These are phyloP conservation scores for Oryza glumipatula DNA, from an alignment of 176 grass and related monocot genomes.

Conservation along the genomic window DNA sequence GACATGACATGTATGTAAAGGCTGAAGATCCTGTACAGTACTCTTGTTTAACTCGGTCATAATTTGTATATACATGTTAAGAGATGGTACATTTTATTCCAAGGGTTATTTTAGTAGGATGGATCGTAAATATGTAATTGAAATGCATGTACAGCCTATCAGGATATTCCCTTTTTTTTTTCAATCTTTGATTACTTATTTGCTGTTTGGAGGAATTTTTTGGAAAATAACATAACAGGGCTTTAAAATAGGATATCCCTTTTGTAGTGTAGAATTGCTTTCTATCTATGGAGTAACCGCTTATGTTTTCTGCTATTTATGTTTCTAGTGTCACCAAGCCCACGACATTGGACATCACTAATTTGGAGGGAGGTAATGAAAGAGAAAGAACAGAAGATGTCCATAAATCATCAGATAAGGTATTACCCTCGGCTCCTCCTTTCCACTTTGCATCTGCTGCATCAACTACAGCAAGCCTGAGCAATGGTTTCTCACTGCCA, in stretches of 20 bases:
- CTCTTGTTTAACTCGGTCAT: not conserved
- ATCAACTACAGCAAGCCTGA: constrained; percentile 42
- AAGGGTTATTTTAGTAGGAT: constrained; percentile 17
- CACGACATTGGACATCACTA: constrained; percentile 18
- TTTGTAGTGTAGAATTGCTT: constrained; percentile 1
- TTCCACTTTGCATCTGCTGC: constrained; percentile 48
- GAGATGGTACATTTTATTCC: not conserved
- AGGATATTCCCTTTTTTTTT: not conserved
- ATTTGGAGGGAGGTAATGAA: constrained; percentile 31
- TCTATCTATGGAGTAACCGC: constrained; percentile 19
- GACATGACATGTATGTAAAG: not conserved
- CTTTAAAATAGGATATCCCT: not conserved
- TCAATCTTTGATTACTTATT: not conserved
- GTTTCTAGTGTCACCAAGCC: constrained; percentile 43
- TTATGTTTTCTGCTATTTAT: constrained; percentile 37
- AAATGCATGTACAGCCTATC: not conserved
- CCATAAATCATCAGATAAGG: constrained; percentile 45
- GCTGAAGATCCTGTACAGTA: not conserved
- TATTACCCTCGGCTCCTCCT: constrained; percentile 20
- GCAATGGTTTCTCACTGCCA: constrained; percentile 53
- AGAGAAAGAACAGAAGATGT: constrained; percentile 36
- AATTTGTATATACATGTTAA: not conserved
- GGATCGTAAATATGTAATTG: not conserved
- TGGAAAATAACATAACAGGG: not conserved
- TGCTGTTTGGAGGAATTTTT: not conserved